A percentile compares a stretch with the other conserved stretches of the same genome.
These are phyloP conservation scores for Boletus holoroseus DNA, from an alignment of 1,284 basidiomycete species.

Conservation along the genomic window DNA sequence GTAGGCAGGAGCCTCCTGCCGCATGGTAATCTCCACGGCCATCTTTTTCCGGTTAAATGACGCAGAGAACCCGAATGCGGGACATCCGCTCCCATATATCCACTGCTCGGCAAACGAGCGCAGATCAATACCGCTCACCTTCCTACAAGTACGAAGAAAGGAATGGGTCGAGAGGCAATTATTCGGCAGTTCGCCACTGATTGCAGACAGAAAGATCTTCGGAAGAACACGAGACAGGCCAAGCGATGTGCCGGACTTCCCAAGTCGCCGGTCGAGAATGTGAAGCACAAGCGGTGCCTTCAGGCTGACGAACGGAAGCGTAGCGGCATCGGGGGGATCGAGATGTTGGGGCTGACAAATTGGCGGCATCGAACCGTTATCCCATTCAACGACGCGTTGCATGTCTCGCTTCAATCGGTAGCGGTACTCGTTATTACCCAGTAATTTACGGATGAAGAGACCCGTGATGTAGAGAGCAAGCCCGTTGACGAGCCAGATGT, in stretches of 20 bases:
- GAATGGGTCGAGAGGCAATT: slow-evolving; percentile 86
- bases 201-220: slow-evolving; percentile 90
- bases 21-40: slow-evolving; percentile 93
- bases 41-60: slow-evolving; percentile 98
- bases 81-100: slow-evolving; percentile 98
- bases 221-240: slow-evolving; percentile 94
- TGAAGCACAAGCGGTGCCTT: slow-evolving; percentile 94
- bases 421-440: slow-evolving; percentile 97
- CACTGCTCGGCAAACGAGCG: slow-evolving; percentile 94
- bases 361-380: slow-evolving; percentile 87
- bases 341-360: slow-evolving; percentile 85
- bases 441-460: slow-evolving; percentile 79
- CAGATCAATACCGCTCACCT: slow-evolving; percentile 88
- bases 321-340: slow-evolving; percentile 77
- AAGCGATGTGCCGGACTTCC: slow-evolving; percentile 92
- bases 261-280: slow-evolving; percentile 89
- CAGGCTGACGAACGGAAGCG: slow-evolving; percentile 86
- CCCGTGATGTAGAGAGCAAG: slow-evolving; percentile 88
- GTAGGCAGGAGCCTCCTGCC: slow-evolving; percentile 80
- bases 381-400: slow-evolving; percentile 85
- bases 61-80: slow-evolving; percentile 84
- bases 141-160: slow-evolving; percentile 90
- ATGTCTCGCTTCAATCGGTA: slow-evolving; percentile 96
- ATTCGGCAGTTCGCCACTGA: slow-evolving; percentile 84
- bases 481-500: slow-evolving; percentile 95